Percentiles rank a stretch among this genome's conserved stretches.
Conservation (phyloP, 1,139 yeast species). For the Saccharomyces hybrid region DNA sequence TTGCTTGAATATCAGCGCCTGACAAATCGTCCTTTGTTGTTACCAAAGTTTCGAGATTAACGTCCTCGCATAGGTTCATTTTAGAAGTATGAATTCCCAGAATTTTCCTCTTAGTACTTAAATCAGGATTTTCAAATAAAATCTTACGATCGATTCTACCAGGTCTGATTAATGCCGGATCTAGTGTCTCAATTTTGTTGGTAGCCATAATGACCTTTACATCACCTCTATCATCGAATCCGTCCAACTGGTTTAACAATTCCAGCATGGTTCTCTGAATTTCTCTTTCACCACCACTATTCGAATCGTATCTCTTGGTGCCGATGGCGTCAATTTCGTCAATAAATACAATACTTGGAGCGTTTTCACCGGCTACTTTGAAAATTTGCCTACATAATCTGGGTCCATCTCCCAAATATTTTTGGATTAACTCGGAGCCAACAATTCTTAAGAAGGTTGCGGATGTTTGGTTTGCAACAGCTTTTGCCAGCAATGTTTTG, state of each 20-base stretch:
- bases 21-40: constrained; percentile 90
- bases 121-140: constrained; percentile 91
- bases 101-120: constrained; percentile 87
- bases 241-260: constrained; percentile 90
- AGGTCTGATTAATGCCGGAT: constrained; percentile 97
- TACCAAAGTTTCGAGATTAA: constrained; percentile 82
- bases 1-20: constrained; percentile 98
- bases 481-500: constrained; percentile 92
- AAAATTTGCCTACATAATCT: constrained; percentile 89
- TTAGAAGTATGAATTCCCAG: constrained; percentile 88
- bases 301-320: constrained; percentile 91
- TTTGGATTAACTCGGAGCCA: constrained; percentile 94
- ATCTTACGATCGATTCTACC: constrained; percentile 98
- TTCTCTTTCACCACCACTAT: constrained; percentile 96
- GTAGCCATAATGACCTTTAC: constrained; percentile 99
- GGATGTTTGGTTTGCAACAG: constrained; percentile 96
- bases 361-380: constrained; percentile 94
- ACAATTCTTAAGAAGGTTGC: constrained; percentile 95
- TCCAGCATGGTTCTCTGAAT: constrained; percentile 98
- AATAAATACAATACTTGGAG: constrained; percentile 95
- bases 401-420: constrained; percentile 97
- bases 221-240: constrained; percentile 97
- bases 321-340: constrained; percentile 99
- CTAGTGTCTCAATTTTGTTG: constrained; percentile 87
- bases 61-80: constrained; percentile 86